Conservation (phyloP, 257 asterid genomes). For the Lavandula angustifolia region DNA sequence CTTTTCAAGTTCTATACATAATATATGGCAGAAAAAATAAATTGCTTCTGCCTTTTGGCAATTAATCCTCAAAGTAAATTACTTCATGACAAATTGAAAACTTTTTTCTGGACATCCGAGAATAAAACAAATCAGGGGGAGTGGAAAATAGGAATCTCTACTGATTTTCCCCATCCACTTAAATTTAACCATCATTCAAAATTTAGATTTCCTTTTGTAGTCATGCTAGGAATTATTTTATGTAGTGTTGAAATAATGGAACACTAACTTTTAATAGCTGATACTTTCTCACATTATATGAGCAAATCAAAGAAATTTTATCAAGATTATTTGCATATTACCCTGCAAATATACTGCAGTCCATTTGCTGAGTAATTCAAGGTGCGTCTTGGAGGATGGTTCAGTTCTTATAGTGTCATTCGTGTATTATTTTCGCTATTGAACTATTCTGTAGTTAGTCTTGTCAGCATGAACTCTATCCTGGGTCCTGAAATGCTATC, state of each 20-base stretch:
- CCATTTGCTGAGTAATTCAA: not conserved
- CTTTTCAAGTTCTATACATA: no score
- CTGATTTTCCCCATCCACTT: not conserved
- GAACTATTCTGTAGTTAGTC: conserved; percentile 5
- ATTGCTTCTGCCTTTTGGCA: not conserved
- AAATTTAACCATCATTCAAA: no score
- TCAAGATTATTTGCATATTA: no score
- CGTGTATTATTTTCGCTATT: not conserved
- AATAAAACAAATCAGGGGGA: not conserved
- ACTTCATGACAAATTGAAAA: not conserved
- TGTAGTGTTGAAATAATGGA: no score
- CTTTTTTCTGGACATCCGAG: not conserved
- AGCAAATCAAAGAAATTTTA: no score
- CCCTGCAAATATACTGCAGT: not conserved
- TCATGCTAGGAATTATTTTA: no score
- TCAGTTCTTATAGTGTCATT: not conserved
- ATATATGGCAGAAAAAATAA: no score
- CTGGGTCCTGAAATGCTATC: not conserved
- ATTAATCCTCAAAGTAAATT: conserved; percentile 2
- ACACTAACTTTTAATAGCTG: no score
- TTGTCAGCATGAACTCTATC: conserved; percentile 12
- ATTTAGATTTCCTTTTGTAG: not conserved
- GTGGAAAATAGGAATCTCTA: no score
- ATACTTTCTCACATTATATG: no score
- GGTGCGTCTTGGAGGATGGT: not conserved